Evolutionary conservation across 192 early-diverging fungal species (phyloP).

Genomic region (Backusella liffmaniae): DNA sequence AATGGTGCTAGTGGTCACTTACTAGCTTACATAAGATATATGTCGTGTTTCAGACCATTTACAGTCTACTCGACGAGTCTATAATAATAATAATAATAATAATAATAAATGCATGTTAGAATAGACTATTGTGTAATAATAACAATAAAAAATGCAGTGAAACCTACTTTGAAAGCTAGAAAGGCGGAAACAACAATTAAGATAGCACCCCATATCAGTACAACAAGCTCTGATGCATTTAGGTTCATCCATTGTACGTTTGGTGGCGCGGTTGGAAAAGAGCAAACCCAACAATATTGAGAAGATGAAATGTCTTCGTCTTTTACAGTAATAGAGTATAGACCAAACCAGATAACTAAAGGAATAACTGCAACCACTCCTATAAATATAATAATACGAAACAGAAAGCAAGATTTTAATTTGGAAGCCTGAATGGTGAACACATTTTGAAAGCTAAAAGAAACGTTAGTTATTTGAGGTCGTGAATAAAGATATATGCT

Average conservation of each 20-base stretch:
- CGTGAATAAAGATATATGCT: neutral
- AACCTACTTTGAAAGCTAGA: slow-evolving; percentile 39
- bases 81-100: slow-evolving; percentile 5
- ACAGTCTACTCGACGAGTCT: slow-evolving; percentile 41
- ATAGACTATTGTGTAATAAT: neutral
- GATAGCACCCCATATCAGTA: neutral
- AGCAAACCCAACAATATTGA: slow-evolving; percentile 17
- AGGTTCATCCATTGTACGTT: slow-evolving; percentile 17
- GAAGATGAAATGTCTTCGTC: neutral
- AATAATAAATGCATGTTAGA: neutral
- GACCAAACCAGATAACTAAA: slow-evolving; percentile 16
- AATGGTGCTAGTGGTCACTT: slow-evolving; percentile 19
- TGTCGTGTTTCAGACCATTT: slow-evolving; percentile 49
- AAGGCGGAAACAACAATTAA: slow-evolving; percentile 27
- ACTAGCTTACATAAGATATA: slow-evolving; percentile 50
- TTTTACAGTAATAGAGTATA: neutral
- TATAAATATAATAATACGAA: slow-evolving; percentile 16
- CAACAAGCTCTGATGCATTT: slow-evolving; percentile 27
- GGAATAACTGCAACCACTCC: neutral
- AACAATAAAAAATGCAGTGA: neutral
- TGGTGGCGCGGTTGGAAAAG: slow-evolving; percentile 19
- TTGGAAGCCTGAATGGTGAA: slow-evolving; percentile 32
- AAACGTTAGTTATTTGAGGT: neutral
- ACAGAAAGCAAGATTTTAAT: slow-evolving; percentile 27
- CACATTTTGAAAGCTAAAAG: slow-evolving; percentile 20